These are phyloP conservation scores for Penicillium angulare DNA, from an alignment of 495 filamentous ascomycete species.

Conservation along the genomic window DNA sequence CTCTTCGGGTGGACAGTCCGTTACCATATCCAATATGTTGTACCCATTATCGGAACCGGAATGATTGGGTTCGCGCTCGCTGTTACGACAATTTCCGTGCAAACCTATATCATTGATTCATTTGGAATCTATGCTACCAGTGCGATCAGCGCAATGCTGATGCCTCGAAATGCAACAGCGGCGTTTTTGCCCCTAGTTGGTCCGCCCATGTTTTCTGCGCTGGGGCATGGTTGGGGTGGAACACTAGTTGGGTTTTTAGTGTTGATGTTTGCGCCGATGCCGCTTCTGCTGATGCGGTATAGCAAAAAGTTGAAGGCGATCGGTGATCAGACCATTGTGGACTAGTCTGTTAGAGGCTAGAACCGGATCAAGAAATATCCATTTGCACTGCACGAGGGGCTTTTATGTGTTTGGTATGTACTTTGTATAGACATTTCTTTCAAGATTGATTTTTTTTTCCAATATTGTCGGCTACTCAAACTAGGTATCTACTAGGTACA, in stretches of 20 bases:
- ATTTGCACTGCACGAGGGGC: no score
- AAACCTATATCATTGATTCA: conserved; percentile 6
- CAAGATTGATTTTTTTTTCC: no score
- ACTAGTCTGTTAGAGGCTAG: not conserved
- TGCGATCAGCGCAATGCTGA: conserved; percentile 3
- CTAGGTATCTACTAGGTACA: no score
- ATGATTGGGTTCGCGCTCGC: conserved; percentile 2
- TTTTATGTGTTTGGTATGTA: no score
- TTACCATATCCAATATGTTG: conserved; percentile 8
- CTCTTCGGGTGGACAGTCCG: conserved; percentile 7
- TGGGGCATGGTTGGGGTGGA: conserved; percentile 8
- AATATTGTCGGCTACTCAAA: no score
- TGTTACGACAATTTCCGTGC: conserved; percentile 1
- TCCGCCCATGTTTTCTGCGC: not conserved
- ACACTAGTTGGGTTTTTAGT: conserved; percentile 4
- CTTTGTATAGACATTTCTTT: no score
- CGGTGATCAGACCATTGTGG: not conserved
- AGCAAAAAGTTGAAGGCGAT: conserved; percentile 7
- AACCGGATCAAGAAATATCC: no score
- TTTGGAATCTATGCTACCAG: conserved; percentile 6
- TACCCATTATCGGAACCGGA: conserved; percentile 7
- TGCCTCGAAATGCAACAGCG: conserved; percentile 2
- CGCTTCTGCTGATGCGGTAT: conserved; percentile 4
- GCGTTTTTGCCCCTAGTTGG: conserved; percentile 7
- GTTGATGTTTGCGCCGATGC: conserved; percentile 1